Evolutionary conservation across 176 grass and related monocot genomes (phyloP).

Genomic region (Elymus sibiricus): DNA sequence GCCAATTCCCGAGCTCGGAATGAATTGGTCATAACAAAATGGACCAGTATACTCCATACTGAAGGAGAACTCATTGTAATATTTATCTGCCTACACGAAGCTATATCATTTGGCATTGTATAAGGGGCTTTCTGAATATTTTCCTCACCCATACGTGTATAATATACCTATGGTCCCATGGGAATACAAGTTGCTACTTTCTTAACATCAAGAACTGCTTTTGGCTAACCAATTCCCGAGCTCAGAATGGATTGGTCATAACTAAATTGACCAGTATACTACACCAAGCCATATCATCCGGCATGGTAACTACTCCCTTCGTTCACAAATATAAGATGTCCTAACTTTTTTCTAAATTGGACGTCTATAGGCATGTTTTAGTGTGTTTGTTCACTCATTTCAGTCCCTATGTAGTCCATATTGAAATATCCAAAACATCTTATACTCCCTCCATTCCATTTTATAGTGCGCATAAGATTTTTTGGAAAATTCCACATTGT

Average conservation of each 20-base stretch:
- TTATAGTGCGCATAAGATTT: too few relatives aligned
- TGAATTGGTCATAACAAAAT: neutral
- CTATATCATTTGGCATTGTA: neutral
- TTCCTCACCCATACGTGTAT: neutral
- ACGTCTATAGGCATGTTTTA: too few relatives aligned
- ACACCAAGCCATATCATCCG: constrained; percentile 1
- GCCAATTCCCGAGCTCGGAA: neutral
- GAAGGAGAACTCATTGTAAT: neutral
- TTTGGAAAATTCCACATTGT: too few relatives aligned
- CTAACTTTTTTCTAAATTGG: too few relatives aligned
- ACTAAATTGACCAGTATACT: neutral
- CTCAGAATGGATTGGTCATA: neutral
- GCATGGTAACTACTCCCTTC: neutral
- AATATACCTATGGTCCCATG: too few relatives aligned
- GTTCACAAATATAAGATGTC: too few relatives aligned
- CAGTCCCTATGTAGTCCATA: too few relatives aligned
- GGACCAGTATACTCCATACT: neutral
- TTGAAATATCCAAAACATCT: too few relatives aligned
- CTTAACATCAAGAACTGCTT: neutral
- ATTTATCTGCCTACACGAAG: neutral
- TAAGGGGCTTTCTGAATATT: too few relatives aligned
- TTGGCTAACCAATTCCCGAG: neutral
- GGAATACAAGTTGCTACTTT: too few relatives aligned
- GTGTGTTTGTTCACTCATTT: too few relatives aligned
- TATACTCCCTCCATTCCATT: too few relatives aligned